Base-by-base conservation (phyloP, 805 yeast genomes). In the Kuraishia cidri region DNA sequence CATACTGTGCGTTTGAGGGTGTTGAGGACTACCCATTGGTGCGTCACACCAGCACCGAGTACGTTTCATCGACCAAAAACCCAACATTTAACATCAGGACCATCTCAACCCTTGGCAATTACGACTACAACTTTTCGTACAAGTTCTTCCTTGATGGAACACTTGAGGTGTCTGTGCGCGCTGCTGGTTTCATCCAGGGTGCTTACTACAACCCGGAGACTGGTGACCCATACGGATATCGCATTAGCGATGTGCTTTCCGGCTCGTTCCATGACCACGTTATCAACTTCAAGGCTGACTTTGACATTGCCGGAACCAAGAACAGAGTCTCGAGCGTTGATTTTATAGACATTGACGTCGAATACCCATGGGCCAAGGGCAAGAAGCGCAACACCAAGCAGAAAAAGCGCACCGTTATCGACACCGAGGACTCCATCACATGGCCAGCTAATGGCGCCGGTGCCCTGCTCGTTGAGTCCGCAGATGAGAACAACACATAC, bases 261-360 rank as follows among this genome's bases (percentile, higher is more conserved):
- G 54, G 53, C 24, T 49, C 54, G 14, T 48, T 49, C 50, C 54
- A 48, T 22, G 54, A 48, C 26, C 54, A 48, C 24, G 51, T 45
- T 7, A 13, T 48, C 10, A 48, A 41, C 29, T 32, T 23, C 13
- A 49, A 49, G 37, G 52, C 46, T 19, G 54, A 49, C 32, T 36
- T 49, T 10, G 54, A 49, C 30, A 44, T 49, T 37, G 54, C 37
- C 31, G 54, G 54, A n/a, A 33, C 39, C 11, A 32, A 39, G 20
- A 49, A 49, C 37, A 43, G 42, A 20, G 21, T 47, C 13, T 19
- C 47, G 2, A 32, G 36, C n/a, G 36, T 36, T 17, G 37, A 36
- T 13, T 37, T 42, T 27, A 35, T 39, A 9, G 32, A 37, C 19
- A 41, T 35, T n/a, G 38, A 40, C 9, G 35, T 35, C 13, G 40